These are phyloP conservation scores for Babesia sp. DNA, from an alignment of 169 alveolate genomes.

Conservation along the genomic window DNA sequence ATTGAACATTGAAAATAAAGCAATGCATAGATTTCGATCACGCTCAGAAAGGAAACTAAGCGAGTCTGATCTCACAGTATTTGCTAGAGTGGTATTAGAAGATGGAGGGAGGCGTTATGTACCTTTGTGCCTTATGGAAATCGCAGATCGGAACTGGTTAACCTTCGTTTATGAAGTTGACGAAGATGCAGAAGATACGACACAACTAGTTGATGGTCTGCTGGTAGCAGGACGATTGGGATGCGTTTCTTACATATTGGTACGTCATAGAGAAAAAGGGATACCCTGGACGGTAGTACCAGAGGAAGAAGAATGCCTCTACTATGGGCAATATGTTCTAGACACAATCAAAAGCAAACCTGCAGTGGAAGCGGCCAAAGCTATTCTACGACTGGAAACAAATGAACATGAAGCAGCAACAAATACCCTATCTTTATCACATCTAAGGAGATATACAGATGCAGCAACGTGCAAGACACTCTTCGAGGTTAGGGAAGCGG, in stretches of 20 bases:
- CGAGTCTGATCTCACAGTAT: conserved; percentile 38
- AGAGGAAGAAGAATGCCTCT: conserved; percentile 5
- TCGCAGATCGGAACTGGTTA: conserved; percentile 13
- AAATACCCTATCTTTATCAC: background rate
- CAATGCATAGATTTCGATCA: conserved; percentile 7
- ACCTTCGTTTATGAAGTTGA: conserved; percentile 18
- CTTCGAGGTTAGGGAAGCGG: conserved; percentile 22
- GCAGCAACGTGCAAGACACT: conserved; percentile 24
- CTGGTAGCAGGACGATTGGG: conserved; percentile 3
- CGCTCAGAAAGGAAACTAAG: background rate
- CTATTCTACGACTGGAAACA: background rate
- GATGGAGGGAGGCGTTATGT: conserved; percentile 21
- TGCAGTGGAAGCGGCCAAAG: background rate
- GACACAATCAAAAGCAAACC: background rate
- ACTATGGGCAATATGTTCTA: conserved; percentile 12
- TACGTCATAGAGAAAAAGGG: background rate
- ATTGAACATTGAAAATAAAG: conserved; percentile 2
- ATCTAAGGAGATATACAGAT: conserved; percentile 7
- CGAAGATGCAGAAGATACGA: conserved; percentile 16
- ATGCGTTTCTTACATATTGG: conserved; percentile 7
- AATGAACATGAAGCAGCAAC: background rate
- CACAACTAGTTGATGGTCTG: conserved; percentile 16
- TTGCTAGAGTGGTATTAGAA: conserved; percentile 34
- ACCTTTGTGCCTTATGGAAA: conserved; percentile 25
- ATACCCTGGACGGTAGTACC: conserved; percentile 8